Evolutionary conservation across 805 yeast genomes (phyloP).

Genomic region (Saccharomycopsis olivae): DNA sequence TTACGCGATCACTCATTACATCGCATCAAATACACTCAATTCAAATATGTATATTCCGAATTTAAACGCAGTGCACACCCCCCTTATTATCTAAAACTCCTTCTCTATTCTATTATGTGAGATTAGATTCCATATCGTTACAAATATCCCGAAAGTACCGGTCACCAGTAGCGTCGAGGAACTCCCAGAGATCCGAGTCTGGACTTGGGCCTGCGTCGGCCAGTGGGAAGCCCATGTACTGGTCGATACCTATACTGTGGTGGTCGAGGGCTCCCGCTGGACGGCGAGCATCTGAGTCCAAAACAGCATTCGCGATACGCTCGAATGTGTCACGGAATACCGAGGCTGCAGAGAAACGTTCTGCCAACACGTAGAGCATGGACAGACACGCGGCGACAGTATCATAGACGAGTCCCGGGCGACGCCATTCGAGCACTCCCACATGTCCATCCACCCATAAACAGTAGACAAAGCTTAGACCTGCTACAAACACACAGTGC

Average conservation of each 20-base stretch:
- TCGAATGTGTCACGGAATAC: conserved; percentile 25
- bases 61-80: too few relatives aligned
- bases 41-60: too few relatives aligned
- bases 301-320: conserved; percentile 20
- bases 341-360: conserved; percentile 22
- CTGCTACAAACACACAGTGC: conserved; percentile 25
- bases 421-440: conserved; percentile 22
- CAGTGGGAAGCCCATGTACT: conserved; percentile 14
- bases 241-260: conserved; percentile 19
- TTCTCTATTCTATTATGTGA: too few relatives aligned
- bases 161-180: conserved; percentile 25
- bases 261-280: conserved; percentile 11
- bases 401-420: conserved; percentile 22
- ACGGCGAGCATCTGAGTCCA: neutral
- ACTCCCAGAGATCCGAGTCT: conserved; percentile 22
- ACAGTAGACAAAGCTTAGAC: conserved; percentile 26
- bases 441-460: conserved; percentile 24
- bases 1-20: too few relatives aligned
- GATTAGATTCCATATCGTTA: conserved; percentile 23
- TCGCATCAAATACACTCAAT: too few relatives aligned
- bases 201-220: neutral
- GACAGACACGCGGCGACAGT: conserved; percentile 25
- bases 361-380: conserved; percentile 24
- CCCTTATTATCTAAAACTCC: too few relatives aligned
- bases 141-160: conserved; percentile 23